phyloP scores from a whole-genome alignment of 2,329 filamentous ascomycete species.

The Teratosphaeria nubilosa region DNA sequence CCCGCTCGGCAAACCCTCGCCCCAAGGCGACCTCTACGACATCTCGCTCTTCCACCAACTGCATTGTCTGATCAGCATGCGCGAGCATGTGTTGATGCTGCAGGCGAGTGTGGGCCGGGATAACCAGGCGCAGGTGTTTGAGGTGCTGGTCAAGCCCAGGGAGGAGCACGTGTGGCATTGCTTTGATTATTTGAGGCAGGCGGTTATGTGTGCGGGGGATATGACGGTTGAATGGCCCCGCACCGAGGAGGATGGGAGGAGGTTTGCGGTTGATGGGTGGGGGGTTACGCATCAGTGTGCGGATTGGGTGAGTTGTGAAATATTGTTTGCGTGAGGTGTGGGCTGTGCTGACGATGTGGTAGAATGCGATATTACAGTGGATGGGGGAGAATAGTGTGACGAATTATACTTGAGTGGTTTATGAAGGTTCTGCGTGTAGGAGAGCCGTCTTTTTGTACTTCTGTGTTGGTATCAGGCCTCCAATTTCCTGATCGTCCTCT shows the following conservation, averaged over 20 bases:
- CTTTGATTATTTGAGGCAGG: slow-evolving; percentile 24
- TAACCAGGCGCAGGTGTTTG: slow-evolving; percentile 9
- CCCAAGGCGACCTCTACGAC: slow-evolving; percentile 22
- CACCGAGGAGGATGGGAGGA: slow-evolving; percentile 18
- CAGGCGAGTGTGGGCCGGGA: slow-evolving; percentile 11
- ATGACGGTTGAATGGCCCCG: slow-evolving; percentile 24
- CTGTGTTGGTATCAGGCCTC: neutral
- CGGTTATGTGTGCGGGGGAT: slow-evolving; percentile 22
- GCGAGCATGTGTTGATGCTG: slow-evolving; percentile 18
- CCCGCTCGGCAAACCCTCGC: slow-evolving; percentile 18
- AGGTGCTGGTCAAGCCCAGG: slow-evolving; percentile 12
- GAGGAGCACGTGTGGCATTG: slow-evolving; percentile 21
- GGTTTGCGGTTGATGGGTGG: slow-evolving; percentile 27
- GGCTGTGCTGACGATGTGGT: neutral
- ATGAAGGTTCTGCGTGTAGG: neutral
- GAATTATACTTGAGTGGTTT: neutral
- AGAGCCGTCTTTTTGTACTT: neutral
- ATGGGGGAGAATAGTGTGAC: slow-evolving; percentile 8
- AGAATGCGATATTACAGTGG: slow-evolving; percentile 3
- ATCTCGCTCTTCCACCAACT: slow-evolving; percentile 28
- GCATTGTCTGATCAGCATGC: slow-evolving; percentile 25
- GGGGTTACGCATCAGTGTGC: slow-evolving; percentile 22
- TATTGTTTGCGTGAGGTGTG: neutral
- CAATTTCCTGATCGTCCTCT: neutral
- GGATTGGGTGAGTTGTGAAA: slow-evolving; percentile 20